Evolutionary conservation across 1,139 yeast species (phyloP).

Genomic region (Pichiaceae sp.): DNA sequence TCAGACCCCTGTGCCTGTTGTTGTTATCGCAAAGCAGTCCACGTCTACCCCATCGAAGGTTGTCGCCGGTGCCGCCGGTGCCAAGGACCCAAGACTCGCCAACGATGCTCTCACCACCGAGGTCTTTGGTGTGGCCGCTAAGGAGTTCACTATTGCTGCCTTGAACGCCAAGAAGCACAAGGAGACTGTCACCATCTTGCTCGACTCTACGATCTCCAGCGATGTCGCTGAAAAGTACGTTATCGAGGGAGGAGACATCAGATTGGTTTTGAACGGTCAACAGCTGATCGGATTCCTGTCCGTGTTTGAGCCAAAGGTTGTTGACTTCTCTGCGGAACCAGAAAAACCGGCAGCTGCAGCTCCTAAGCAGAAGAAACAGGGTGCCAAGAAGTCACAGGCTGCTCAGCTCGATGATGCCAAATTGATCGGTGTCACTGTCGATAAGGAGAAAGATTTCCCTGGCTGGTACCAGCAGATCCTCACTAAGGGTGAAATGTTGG

Average conservation of each 20-base stretch:
- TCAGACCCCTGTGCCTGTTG: slow-evolving; percentile 73
- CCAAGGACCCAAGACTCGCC: slow-evolving; percentile 84
- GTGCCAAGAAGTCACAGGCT: slow-evolving; percentile 19
- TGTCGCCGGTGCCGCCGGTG: slow-evolving; percentile 61
- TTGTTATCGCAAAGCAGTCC: slow-evolving; percentile 66
- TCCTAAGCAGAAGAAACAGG: slow-evolving; percentile 10
- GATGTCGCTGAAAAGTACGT: slow-evolving; percentile 37
- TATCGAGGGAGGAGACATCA: slow-evolving; percentile 50
- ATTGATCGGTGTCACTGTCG: slow-evolving; percentile 91
- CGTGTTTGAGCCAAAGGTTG: slow-evolving; percentile 44
- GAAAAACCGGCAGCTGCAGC: slow-evolving; percentile 29
- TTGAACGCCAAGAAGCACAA: slow-evolving; percentile 36
- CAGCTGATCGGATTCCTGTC: slow-evolving; percentile 49
- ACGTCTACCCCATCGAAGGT: slow-evolving; percentile 63
- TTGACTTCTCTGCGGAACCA: slow-evolving; percentile 38
- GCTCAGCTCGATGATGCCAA: slow-evolving; percentile 81
- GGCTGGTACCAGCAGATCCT: slow-evolving; percentile 96
- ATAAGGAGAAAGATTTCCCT: slow-evolving; percentile 85
- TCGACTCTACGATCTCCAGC: slow-evolving; percentile 49
- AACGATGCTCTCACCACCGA: slow-evolving; percentile 68
- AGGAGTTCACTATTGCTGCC: slow-evolving; percentile 59
- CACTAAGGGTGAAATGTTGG: slow-evolving; percentile 96
- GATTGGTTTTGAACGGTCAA: slow-evolving; percentile 47
- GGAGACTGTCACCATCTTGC: slow-evolving; percentile 55
- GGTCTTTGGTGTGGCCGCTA: slow-evolving; percentile 56